These are phyloP conservation scores for Hyphopichia homilentoma DNA, from an alignment of 805 yeast genomes.

Conservation along the genomic window DNA sequence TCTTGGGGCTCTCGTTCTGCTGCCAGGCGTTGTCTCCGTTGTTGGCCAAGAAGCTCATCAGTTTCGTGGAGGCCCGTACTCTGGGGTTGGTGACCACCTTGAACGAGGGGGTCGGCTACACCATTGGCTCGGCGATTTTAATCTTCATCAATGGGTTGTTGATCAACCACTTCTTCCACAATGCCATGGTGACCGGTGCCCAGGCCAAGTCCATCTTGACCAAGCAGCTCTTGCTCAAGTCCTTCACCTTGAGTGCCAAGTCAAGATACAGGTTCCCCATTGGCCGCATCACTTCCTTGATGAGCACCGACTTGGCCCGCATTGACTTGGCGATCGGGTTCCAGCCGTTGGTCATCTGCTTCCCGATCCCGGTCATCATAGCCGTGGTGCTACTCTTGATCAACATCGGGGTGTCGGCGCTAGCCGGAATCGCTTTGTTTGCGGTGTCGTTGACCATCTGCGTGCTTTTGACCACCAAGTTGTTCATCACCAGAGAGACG, in stretches of 20 bases:
- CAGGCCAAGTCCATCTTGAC: constrained; percentile 37
- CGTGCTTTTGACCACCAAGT: constrained; percentile 29
- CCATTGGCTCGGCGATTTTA: constrained; percentile 63
- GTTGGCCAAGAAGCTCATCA: constrained; percentile 59
- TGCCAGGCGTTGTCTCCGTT: constrained; percentile 61
- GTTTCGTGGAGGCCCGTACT: constrained; percentile 54
- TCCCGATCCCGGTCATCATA: constrained; percentile 40
- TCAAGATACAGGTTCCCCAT: constrained; percentile 31
- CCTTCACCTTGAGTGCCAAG: constrained; percentile 33
- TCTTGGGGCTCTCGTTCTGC: constrained; percentile 44
- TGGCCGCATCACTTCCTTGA: constrained; percentile 39
- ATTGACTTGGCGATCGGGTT: constrained; percentile 42
- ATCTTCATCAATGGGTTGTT: constrained; percentile 42
- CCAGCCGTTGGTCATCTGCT: constrained; percentile 39
- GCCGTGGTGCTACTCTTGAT: constrained; percentile 32
- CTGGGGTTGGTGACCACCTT: constrained; percentile 36
- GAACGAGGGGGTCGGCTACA: constrained; percentile 71
- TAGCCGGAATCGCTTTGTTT: constrained; percentile 41
- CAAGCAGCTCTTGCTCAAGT: constrained; percentile 34
- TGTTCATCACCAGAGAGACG: constrained; percentile 32
- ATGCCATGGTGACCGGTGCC: constrained; percentile 42
- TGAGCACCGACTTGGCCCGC: constrained; percentile 42
- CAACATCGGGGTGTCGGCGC: constrained; percentile 36
- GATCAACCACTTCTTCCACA: constrained; percentile 40
- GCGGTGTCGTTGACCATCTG: constrained; percentile 30